Evolutionary conservation across 2,329 filamentous ascomycete species (phyloP).

Genomic region (Byssothecium circinans): DNA sequence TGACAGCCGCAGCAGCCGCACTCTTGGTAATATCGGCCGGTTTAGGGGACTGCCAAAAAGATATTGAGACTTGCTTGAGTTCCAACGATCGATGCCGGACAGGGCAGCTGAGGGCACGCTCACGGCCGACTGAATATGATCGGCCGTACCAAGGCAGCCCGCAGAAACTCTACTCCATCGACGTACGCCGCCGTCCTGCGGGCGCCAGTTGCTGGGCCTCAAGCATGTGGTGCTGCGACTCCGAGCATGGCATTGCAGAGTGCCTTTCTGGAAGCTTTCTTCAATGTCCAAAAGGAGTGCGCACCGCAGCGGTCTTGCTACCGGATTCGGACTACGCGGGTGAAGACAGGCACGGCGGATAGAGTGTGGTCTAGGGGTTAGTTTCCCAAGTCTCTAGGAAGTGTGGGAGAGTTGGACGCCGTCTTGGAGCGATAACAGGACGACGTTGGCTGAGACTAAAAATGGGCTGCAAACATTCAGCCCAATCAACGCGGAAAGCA

Average conservation of each 20-base stretch:
- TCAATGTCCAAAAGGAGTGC: slow-evolving; percentile 29
- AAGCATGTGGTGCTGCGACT: slow-evolving; percentile 29
- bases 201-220: slow-evolving; percentile 29
- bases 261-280: slow-evolving; percentile 40
- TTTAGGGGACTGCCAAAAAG: slow-evolving; percentile 32
- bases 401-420: slow-evolving; percentile 33
- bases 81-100: slow-evolving; percentile 14
- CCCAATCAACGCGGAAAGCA: slow-evolving; percentile 39
- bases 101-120: slow-evolving; percentile 35
- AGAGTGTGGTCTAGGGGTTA: slow-evolving; percentile 24
- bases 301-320: slow-evolving; percentile 36
- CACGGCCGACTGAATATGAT: slow-evolving; percentile 19
- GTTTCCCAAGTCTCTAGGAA: slow-evolving; percentile 16
- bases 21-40: slow-evolving; percentile 31
- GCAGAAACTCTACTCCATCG: slow-evolving; percentile 6
- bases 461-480: slow-evolving; percentile 33
- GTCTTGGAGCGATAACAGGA: slow-evolving; percentile 43
- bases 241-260: slow-evolving; percentile 18
- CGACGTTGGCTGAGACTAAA: slow-evolving; percentile 43
- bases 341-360: slow-evolving; percentile 21
- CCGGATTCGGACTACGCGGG: slow-evolving; percentile 32
- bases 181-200: slow-evolving; percentile 12
- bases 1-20: slow-evolving; percentile 32
- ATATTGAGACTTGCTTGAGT: slow-evolving; percentile 13
- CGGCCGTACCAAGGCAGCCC: slow-evolving; percentile 18